A percentile compares a stretch with the other conserved stretches of the same genome.
Evolutionary conservation across 2,329 filamentous ascomycete species (phyloP).

Genomic region (Fusarium brevicatenulatum): DNA sequence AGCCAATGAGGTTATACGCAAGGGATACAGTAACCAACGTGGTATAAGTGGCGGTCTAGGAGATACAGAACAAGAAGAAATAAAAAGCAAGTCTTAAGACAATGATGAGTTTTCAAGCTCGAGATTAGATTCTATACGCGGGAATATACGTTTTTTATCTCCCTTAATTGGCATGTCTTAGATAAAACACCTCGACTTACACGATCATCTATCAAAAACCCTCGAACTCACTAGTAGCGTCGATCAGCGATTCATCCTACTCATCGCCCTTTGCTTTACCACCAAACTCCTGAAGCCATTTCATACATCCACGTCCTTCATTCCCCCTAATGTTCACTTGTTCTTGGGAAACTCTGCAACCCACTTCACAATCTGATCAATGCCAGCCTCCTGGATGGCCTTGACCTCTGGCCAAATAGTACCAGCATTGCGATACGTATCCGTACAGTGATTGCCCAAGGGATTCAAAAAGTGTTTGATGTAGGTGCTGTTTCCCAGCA

Average conservation of each 20-base stretch:
- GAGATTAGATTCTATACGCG: neutral
- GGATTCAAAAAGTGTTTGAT: slow-evolving; percentile 1
- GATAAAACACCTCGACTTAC: neutral
- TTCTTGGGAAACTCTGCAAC: neutral
- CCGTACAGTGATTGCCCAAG: neutral
- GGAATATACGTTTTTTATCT: neutral
- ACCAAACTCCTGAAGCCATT: neutral
- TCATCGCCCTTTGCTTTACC: neutral
- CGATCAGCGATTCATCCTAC: neutral
- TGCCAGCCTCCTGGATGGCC: slow-evolving; percentile 4
- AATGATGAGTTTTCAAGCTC: neutral
- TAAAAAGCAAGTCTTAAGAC: slow-evolving; percentile 19
- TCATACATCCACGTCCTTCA: neutral
- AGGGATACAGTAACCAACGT: slow-evolving; percentile 15
- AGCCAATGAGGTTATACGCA: slow-evolving; percentile 30
- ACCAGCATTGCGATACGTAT: neutral
- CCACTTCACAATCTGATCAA: neutral
- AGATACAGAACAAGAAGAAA: slow-evolving; percentile 2
- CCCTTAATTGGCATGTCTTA: slow-evolving; percentile 5
- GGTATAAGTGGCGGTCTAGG: slow-evolving; percentile 16
- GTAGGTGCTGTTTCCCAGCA: slow-evolving; percentile 1
- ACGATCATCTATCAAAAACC: neutral
- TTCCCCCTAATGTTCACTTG: neutral
- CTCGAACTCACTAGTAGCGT: neutral
- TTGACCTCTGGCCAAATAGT: slow-evolving; percentile 4